A percentile compares a stretch with the other conserved stretches of the same genome.
These are phyloP conservation scores for Paratrimastix pyriformis DNA, from an alignment of 78 protist species.

Conservation along the genomic window DNA sequence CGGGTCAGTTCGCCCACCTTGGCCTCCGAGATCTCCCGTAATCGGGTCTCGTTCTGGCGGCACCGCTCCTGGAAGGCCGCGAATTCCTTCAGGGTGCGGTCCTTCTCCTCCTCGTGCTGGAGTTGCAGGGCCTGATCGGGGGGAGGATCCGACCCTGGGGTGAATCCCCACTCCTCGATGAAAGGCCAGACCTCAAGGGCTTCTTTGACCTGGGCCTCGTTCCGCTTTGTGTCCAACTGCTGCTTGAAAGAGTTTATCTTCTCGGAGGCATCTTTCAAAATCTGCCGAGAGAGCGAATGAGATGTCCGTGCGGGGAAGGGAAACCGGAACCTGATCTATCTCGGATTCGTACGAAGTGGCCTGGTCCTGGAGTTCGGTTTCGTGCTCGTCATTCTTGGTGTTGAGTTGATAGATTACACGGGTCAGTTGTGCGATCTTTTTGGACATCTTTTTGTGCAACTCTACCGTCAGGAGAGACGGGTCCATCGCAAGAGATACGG, in stretches of 20 bases:
- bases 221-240: constrained; percentile 13
- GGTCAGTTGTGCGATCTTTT: constrained; percentile 56
- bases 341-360: constrained; percentile 40
- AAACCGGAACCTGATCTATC: constrained; percentile 27
- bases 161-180: not conserved
- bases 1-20: not conserved
- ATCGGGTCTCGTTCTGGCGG: not conserved
- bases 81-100: not conserved
- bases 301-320: not conserved
- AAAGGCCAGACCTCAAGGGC: constrained; percentile 2
- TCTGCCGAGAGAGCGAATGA: constrained; percentile 12
- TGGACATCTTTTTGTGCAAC: constrained; percentile 41
- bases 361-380: constrained; percentile 8
- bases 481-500: too few species aligned
- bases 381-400: constrained; percentile 48
- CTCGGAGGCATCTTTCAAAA: constrained; percentile 26
- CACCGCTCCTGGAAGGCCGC: constrained; percentile 5
- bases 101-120: constrained; percentile 27
- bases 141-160: not conserved
- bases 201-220: not conserved
- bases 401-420: constrained; percentile 52
- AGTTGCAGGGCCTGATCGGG: not conserved
- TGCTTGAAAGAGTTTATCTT: constrained; percentile 18
- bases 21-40: not conserved
- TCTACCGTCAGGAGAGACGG: constrained; percentile 11